Percentiles rank a stretch among this genome's conserved stretches.
Evolutionary conservation across 192 early-diverging fungal species (phyloP).

Genomic region (Backusella tarrabulga): DNA sequence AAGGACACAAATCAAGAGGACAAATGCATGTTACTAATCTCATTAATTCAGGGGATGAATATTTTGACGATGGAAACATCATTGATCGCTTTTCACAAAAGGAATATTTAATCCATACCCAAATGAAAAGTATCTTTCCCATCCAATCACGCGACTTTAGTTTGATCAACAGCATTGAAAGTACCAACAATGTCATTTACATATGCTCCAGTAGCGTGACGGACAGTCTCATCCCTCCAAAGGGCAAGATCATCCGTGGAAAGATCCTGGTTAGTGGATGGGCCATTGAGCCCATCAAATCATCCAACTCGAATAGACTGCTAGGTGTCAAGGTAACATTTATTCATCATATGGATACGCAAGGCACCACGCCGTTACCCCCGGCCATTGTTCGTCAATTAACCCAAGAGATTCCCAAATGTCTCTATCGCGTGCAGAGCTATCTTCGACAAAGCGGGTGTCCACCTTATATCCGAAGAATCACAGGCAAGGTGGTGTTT

Average conservation of each 20-base stretch:
- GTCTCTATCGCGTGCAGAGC: slow-evolving; percentile 36
- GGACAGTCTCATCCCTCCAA: slow-evolving; percentile 40
- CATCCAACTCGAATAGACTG: slow-evolving; percentile 30
- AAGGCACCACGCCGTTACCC: slow-evolving; percentile 40
- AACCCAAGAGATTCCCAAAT: slow-evolving; percentile 37
- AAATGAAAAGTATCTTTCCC: slow-evolving; percentile 35
- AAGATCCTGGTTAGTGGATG: slow-evolving; percentile 42
- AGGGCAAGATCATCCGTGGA: slow-evolving; percentile 44
- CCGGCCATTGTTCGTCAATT: slow-evolving; percentile 37
- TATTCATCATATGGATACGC: slow-evolving; percentile 46
- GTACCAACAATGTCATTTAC: slow-evolving; percentile 40
- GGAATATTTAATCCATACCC: slow-evolving; percentile 40
- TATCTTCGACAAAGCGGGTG: slow-evolving; percentile 42
- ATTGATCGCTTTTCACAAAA: slow-evolving; percentile 43
- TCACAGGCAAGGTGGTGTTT: slow-evolving; percentile 33
- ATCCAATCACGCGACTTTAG: slow-evolving; percentile 45
- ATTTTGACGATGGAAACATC: slow-evolving; percentile 41
- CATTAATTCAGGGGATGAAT: slow-evolving; percentile 41
- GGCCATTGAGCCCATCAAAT: slow-evolving; percentile 40
- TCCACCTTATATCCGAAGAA: slow-evolving; percentile 41
- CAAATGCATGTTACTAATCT: slow-evolving; percentile 39
- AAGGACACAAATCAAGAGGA: slow-evolving; percentile 23
- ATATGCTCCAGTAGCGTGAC: slow-evolving; percentile 40
- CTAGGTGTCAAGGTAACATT: slow-evolving; percentile 37
- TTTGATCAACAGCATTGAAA: slow-evolving; percentile 40